Evolutionary conservation across 2,329 filamentous ascomycete genomes (phyloP).

Genomic region (Sphaerulina musiva): DNA sequence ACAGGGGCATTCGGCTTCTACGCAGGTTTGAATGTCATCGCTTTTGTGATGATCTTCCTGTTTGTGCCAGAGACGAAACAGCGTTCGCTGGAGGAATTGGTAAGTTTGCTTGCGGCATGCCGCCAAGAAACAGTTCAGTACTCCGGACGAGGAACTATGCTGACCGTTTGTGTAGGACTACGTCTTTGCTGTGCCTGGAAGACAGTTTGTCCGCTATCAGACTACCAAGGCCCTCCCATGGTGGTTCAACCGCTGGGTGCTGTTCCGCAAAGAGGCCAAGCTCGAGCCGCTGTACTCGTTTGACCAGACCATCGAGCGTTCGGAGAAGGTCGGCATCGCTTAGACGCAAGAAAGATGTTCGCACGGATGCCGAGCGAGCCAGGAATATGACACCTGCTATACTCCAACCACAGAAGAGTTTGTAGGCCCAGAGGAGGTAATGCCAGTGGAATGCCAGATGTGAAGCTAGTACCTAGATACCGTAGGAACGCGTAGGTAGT

Average conservation of each 20-base stretch:
- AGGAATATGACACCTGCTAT: not conserved
- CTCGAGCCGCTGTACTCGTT: constrained; percentile 19
- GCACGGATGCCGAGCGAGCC: not conserved
- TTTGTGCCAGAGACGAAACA: constrained; percentile 49
- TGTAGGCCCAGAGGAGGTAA: too few species aligned
- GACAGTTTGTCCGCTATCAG: constrained; percentile 30
- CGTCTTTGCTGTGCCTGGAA: constrained; percentile 47
- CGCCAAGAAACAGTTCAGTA: constrained; percentile 30
- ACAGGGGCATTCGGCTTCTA: constrained; percentile 55
- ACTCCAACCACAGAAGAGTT: too few species aligned
- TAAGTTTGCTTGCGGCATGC: too few species aligned
- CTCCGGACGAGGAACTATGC: not conserved
- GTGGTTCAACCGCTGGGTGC: constrained; percentile 37
- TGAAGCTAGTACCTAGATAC: too few species aligned
- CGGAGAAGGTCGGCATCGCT: constrained; percentile 13
- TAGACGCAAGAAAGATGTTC: not conserved
- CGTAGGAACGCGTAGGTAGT: too few species aligned
- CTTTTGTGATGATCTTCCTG: constrained; percentile 46
- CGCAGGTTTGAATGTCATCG: constrained; percentile 49
- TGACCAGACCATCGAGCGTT: constrained; percentile 11
- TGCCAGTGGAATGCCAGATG: too few species aligned
- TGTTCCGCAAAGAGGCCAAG: constrained; percentile 14
- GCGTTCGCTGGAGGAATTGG: constrained; percentile 44
- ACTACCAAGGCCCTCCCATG: constrained; percentile 38
- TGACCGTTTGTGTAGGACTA: not conserved